phyloP scores from a whole-genome alignment of 2,329 filamentous ascomycete genomes.

The Stemphylium vesicarium region DNA sequence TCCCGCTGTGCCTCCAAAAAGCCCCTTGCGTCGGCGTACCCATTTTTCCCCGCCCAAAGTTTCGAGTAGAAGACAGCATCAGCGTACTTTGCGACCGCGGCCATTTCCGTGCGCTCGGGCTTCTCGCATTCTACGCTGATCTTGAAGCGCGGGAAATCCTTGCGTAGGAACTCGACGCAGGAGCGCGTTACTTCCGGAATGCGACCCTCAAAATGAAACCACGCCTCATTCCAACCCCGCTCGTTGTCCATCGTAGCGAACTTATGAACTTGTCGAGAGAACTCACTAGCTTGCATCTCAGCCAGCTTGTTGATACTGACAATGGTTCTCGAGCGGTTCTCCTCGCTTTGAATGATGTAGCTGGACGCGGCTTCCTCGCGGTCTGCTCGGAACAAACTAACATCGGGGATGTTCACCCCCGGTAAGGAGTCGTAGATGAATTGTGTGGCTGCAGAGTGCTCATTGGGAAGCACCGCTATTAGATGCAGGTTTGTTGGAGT shows the following conservation, averaged over 20 bases:
- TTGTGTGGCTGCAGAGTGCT: constrained; percentile 57
- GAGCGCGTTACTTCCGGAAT: constrained; percentile 65
- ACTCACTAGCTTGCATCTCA: constrained; percentile 71
- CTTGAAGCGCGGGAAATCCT: constrained; percentile 46
- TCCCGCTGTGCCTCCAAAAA: constrained; percentile 44
- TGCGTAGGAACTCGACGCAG: constrained; percentile 64
- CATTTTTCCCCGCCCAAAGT: constrained; percentile 66
- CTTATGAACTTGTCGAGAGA: constrained; percentile 41
- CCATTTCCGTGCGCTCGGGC: constrained; percentile 65
- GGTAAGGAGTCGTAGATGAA: constrained; percentile 63
- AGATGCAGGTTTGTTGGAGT: constrained; percentile 42
- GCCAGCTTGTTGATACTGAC: constrained; percentile 72
- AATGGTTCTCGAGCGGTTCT: constrained; percentile 69
- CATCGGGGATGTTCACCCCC: constrained; percentile 56
- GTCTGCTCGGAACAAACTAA: constrained; percentile 65
- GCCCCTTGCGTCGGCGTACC: constrained; percentile 4
- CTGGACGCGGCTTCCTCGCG: constrained; percentile 67
- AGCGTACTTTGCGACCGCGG: constrained; percentile 65
- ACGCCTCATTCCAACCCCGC: constrained; percentile 40
- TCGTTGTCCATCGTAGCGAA: background rate
- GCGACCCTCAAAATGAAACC: constrained; percentile 80
- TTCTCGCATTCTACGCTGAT: constrained; percentile 78
- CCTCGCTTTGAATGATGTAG: constrained; percentile 70
- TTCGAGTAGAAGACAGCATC: constrained; percentile 78
- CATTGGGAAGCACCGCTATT: constrained; percentile 60